Percentiles rank a stretch among this genome's conserved stretches.
These are phyloP conservation scores for Pythium sukuiense DNA, from an alignment of 352 stramenopile species.

Conservation along the genomic window DNA sequence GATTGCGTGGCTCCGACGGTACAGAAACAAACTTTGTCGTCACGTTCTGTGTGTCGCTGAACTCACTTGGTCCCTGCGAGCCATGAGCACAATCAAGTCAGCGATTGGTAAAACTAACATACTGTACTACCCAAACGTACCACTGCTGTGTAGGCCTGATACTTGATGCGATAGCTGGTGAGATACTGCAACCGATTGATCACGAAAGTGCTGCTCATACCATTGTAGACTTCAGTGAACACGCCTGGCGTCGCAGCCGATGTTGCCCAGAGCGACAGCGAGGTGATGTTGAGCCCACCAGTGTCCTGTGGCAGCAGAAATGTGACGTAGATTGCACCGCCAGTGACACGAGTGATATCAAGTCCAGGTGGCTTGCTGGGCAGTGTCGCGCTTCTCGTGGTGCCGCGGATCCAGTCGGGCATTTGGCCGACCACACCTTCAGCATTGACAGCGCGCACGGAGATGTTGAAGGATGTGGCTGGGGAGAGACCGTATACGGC, in stretches of 20 bases:
- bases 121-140: constrained; percentile 27
- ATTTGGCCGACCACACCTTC: constrained; percentile 31
- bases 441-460: constrained; percentile 37
- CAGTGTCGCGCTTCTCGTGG: constrained; percentile 34
- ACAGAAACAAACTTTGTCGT: constrained; percentile 47
- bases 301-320: constrained; percentile 38
- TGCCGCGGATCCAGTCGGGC: constrained; percentile 25
- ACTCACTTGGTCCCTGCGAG: constrained; percentile 45
- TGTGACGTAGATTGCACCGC: constrained; percentile 42
- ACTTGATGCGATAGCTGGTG: constrained; percentile 51
- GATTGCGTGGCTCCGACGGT: constrained; percentile 37
- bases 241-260: constrained; percentile 39
- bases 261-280: constrained; percentile 31
- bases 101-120: not conserved
- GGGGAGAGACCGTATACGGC: constrained; percentile 32
- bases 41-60: constrained; percentile 33
- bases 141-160: constrained; percentile 37
- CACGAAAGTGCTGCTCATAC: constrained; percentile 22
- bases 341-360: constrained; percentile 31
- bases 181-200: constrained; percentile 36
- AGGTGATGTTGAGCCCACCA: constrained; percentile 34
- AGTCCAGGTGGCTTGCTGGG: constrained; percentile 38
- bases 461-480: constrained; percentile 35
- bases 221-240: constrained; percentile 46
- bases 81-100: not conserved